These are phyloP conservation scores for Peronospora destructor DNA, from an alignment of 352 stramenopile genomes.

Conservation along the genomic window DNA sequence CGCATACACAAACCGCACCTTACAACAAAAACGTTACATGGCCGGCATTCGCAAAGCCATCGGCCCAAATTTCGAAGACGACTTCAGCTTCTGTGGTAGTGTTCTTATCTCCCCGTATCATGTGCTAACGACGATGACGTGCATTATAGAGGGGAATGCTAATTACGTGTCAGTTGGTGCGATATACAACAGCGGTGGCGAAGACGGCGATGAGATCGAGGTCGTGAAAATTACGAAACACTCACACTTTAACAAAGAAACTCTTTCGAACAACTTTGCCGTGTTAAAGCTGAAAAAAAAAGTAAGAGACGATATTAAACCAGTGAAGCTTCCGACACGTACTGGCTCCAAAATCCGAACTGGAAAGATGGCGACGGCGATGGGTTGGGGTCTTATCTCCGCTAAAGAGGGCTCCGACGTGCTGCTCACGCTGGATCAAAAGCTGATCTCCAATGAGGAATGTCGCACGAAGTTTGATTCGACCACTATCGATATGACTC, in stretches of 20 bases:
- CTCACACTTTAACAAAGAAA: constrained; percentile 31
- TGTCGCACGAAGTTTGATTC: constrained; percentile 15
- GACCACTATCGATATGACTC: constrained; percentile 14
- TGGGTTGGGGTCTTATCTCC: constrained; percentile 23
- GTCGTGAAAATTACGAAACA: constrained; percentile 26
- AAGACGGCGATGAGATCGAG: constrained; percentile 26
- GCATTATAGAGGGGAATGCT: constrained; percentile 2
- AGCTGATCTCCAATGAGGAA: constrained; percentile 11
- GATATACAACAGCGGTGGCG: not conserved
- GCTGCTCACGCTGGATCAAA: constrained; percentile 9
- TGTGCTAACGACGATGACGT: constrained; percentile 26
- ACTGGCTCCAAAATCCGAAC: constrained; percentile 10
- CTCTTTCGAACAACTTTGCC: constrained; percentile 28
- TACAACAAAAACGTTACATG: constrained; percentile 30
- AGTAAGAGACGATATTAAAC: constrained; percentile 13
- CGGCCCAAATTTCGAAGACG: constrained; percentile 12
- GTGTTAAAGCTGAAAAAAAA: constrained; percentile 24
- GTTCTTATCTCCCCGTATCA: constrained; percentile 17
- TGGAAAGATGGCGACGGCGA: constrained; percentile 15
- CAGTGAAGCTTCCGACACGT: constrained; percentile 23
- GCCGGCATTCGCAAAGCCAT: constrained; percentile 29
- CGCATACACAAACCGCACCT: too few species aligned
- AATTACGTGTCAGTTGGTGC: constrained; percentile 23
- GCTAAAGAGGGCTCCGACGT: constrained; percentile 11
- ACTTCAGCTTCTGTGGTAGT: constrained; percentile 23